Percentiles rank a stretch among this genome's conserved stretches.
Evolutionary conservation across 208 protist genomes (phyloP).

Genomic region (Sergeia podlipaevii): DNA sequence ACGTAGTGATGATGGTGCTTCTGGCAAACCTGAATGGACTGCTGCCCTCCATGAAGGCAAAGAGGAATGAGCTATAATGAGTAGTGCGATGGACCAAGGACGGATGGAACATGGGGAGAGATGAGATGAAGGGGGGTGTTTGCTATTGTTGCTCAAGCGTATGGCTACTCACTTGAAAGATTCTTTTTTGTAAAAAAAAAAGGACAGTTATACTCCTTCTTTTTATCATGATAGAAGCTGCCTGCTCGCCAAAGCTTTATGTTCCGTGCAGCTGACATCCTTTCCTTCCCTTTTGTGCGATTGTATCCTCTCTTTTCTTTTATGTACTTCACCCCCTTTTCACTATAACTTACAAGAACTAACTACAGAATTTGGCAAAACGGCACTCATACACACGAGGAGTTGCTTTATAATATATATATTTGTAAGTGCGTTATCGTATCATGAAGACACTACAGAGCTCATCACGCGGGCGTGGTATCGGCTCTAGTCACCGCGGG

Average conservation of each 20-base stretch:
- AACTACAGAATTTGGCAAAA: too few relatives aligned
- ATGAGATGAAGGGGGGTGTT: too few relatives aligned
- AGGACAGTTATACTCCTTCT: slow-evolving; percentile 6
- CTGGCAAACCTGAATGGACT: slow-evolving; percentile 27
- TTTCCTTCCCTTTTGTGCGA: slow-evolving; percentile 10
- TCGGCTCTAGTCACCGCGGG: slow-evolving; percentile 26
- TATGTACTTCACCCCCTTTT: slow-evolving; percentile 1
- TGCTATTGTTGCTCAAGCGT: too few relatives aligned
- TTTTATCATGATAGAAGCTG: slow-evolving; percentile 9
- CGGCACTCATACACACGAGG: too few relatives aligned
- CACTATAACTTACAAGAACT: background rate
- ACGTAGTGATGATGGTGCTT: slow-evolving; percentile 20
- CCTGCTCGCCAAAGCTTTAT: too few relatives aligned
- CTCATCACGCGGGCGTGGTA: slow-evolving; percentile 39
- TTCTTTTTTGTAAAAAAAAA: background rate
- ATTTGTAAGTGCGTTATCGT: too few relatives aligned
- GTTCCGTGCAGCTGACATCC: too few relatives aligned
- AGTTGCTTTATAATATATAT: too few relatives aligned
- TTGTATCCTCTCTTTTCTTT: background rate
- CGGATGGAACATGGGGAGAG: too few relatives aligned
- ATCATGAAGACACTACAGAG: slow-evolving; percentile 75
- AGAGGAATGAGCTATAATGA: background rate
- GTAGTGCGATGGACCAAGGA: too few relatives aligned
- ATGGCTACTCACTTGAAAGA: too few relatives aligned
- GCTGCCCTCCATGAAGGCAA: slow-evolving; percentile 12